Evolutionary conservation across 2,329 filamentous ascomycete genomes (phyloP), one percentile per base, ranked within the genome.

Genomic region (Macrophomina phaseolina): DNA sequence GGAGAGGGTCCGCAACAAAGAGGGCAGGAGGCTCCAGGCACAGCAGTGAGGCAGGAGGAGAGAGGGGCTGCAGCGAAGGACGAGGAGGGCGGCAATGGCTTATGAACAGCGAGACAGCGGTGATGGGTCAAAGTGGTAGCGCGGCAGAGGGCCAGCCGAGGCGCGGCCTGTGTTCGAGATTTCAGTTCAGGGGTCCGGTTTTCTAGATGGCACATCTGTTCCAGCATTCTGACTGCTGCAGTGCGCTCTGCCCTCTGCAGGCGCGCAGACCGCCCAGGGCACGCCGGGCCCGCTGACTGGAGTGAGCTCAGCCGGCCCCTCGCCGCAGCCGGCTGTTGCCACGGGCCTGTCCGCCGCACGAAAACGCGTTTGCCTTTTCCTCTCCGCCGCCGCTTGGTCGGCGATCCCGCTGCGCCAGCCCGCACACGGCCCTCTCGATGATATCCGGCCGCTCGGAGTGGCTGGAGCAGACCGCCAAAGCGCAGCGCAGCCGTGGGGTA

Each of bases 381-480:
- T 62, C 58, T 48, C 23, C 56, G 42, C 56, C 56, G 56, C 28
- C 56, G 36, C 51, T n/a, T 45, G 42, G 30, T 40, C 48, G 48
- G 61, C 61, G 61, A 64, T 64, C 61, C 61, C 61, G 45, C 60
- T 40, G 32, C 52, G 42, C 64, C 45, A 45, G 58, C 58, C 58
- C 42, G 45, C 30, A 51, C 48, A 51, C 63, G 32, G 49, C 32
- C 63, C 42, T 18, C 36, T 14, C n/a, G 34, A 16, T 34, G 53
- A 61, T 61, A 52, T 66, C 32, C 53, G 64, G n/a, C 14, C 55
- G 45, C 38, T 30, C 32, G 36, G 42, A 66, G 53, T 66, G 64
- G 64, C 64, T 66, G 64, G 28, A 58, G 63, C 63, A 49, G 63
- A 65, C 63, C 52, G 63, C 63, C 63, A 65, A 32, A 65, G 63